phyloP scores from a whole-genome alignment of 257 asterid species.

The Solanum chaucha region DNA sequence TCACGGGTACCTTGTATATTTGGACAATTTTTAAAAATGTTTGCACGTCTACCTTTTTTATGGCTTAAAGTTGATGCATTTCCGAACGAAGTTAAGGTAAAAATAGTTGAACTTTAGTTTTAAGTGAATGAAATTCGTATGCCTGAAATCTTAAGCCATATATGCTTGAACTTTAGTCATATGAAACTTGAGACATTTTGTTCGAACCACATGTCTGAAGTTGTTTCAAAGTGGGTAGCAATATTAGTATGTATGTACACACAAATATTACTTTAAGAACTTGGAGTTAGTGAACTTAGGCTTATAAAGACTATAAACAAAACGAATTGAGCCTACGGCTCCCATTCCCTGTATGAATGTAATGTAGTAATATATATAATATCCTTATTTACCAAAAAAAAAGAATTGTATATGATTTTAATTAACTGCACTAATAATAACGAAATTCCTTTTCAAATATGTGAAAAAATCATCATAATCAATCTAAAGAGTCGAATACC shows the following conservation, averaged over 20 bases:
- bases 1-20: neutral
- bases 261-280: too few relatives aligned
- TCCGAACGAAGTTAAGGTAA: neutral
- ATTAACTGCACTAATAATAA: too few relatives aligned
- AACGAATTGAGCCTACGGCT: neutral
- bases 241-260: too few relatives aligned
- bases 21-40: neutral
- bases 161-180: neutral
- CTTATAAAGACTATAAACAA: neutral
- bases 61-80: neutral
- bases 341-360: too few relatives aligned
- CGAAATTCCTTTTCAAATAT: neutral
- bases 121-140: neutral
- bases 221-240: too few relatives aligned
- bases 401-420: too few relatives aligned
- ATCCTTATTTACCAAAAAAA: too few relatives aligned
- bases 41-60: neutral
- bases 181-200: too few relatives aligned
- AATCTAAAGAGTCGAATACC: too few relatives aligned
- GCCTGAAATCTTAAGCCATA: too few relatives aligned
- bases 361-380: too few relatives aligned
- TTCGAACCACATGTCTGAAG: too few relatives aligned
- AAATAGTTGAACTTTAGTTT: neutral
- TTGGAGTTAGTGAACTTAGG: neutral
- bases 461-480: neutral